These are phyloP conservation scores for Zygoascus flipseniorum DNA, from an alignment of 805 yeast species.

Conservation along the genomic window DNA sequence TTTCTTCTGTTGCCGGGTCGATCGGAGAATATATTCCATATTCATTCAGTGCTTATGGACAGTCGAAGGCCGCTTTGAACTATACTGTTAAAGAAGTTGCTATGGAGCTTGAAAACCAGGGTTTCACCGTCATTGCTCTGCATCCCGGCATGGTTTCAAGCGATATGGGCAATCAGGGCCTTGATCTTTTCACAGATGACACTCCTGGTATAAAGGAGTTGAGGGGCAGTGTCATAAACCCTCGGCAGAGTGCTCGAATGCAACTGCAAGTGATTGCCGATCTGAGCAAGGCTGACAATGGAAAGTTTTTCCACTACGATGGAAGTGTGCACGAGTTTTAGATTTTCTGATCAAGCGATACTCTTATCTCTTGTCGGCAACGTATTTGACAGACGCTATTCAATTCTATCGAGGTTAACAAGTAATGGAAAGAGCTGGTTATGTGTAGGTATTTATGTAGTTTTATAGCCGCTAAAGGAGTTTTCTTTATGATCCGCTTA, in stretches of 20 bases:
- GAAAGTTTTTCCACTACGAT: slow-evolving; percentile 12
- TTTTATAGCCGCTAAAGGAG: no score
- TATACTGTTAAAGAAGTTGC: slow-evolving; percentile 24
- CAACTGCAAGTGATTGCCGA: slow-evolving; percentile 18
- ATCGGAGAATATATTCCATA: slow-evolving; percentile 5
- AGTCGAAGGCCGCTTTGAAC: slow-evolving; percentile 33
- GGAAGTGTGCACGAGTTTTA: slow-evolving; percentile 9
- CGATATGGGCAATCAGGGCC: slow-evolving; percentile 13
- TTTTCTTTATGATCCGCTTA: no score
- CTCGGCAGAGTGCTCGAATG: slow-evolving; percentile 22
- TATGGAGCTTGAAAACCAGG: slow-evolving; percentile 22
- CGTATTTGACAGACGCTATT: no score
- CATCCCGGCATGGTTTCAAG: slow-evolving; percentile 35
- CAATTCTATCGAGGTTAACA: no score
- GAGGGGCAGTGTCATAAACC: background rate
- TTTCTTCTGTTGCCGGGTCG: slow-evolving; percentile 25
- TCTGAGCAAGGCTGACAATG: slow-evolving; percentile 20
- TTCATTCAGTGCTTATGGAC: slow-evolving; percentile 6
- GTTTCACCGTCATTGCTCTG: slow-evolving; percentile 26
- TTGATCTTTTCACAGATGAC: slow-evolving; percentile 1
- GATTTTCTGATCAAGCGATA: background rate
- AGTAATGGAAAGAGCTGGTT: no score
- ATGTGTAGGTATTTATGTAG: no score
- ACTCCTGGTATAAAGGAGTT: slow-evolving; percentile 1
- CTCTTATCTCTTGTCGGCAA: no score